Evolutionary conservation across 768 basidiomycete species (phyloP), one percentile per base, ranked within the genome.

Genomic region (Mycena vitilis): DNA sequence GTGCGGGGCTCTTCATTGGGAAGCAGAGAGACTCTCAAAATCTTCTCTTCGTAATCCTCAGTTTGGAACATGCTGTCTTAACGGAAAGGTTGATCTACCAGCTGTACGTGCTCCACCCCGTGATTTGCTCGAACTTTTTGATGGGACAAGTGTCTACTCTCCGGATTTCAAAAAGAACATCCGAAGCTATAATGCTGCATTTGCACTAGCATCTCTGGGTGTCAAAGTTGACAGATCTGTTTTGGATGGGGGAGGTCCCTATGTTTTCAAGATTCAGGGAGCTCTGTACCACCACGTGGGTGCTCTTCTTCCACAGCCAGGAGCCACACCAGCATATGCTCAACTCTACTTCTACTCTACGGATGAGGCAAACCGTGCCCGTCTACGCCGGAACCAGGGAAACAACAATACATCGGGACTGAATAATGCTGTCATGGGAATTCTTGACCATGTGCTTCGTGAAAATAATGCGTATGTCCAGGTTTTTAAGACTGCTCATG

Each of bases 21-120:
- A 51, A 3, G 74, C 36, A 11, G 81, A 83, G 64, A 52, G 53
- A 12, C 56, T 79, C 0, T 40, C 73, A 3, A 62, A 61, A 1
- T 74, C 71, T 11, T 66, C 74, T 2, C 34, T 40, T 12, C n/a
- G 2, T 3, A 12, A 13, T n/a, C 79, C 77, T 1, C 40, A 66
- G 13, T 84, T 82, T 70, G 74, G 78, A 1, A 74, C 58, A 6
- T 85, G 83, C 70, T 85, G 83, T 60, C 36, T 71, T 20, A 36
- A 75, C 48, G 82, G 83, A 0, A 72, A 79, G 47, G 75, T 84
- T 22, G 59, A 53, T 0, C 70, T 84, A 5, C 76, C 77, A 4
- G 47, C 68, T 23, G 71, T 77, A 5, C 36, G 72, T 16, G 38
- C 55, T 2, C 79, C 82, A 11, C 73, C 75, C 34, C 55, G 65